A percentile compares a stretch with the other conserved stretches of the same genome.
These are phyloP conservation scores for Colletotrichum sp. DNA, from an alignment of 2,329 filamentous ascomycete genomes.

Conservation along the genomic window DNA sequence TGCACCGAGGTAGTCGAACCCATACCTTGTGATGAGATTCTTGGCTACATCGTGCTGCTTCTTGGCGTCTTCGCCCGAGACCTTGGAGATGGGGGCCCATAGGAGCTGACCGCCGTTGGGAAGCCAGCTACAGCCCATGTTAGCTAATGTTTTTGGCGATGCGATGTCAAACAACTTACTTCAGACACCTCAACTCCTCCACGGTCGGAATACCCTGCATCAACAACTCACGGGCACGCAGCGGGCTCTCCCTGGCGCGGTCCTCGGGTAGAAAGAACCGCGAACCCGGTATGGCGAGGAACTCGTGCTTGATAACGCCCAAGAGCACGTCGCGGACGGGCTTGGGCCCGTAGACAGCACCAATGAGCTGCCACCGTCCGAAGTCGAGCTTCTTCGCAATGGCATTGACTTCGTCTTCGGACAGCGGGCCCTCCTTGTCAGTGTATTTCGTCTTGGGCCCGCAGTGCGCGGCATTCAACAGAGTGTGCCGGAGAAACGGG, in stretches of 20 bases:
- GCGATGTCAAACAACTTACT: constrained; percentile 2
- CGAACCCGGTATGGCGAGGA: constrained; percentile 35
- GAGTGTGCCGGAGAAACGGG: constrained; percentile 47
- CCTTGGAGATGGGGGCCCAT: constrained; percentile 41
- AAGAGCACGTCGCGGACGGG: constrained; percentile 35
- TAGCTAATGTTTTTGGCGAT: not conserved
- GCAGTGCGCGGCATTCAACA: constrained; percentile 45
- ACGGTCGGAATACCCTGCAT: constrained; percentile 40
- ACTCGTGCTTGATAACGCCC: constrained; percentile 36
- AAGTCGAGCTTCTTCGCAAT: constrained; percentile 45
- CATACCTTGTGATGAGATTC: constrained; percentile 25
- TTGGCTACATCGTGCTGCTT: constrained; percentile 36
- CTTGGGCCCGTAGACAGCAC: constrained; percentile 41
- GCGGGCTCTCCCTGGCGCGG: constrained; percentile 33
- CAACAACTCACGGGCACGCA: constrained; percentile 26
- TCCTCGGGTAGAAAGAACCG: constrained; percentile 39
- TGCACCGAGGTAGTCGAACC: constrained; percentile 35
- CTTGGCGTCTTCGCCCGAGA: constrained; percentile 37
- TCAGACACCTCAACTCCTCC: constrained; percentile 41
- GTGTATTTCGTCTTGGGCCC: constrained; percentile 32
- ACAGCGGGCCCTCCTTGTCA: constrained; percentile 34
- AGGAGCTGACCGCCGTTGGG: constrained; percentile 42
- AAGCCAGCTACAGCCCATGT: constrained; percentile 28
- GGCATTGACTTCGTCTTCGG: constrained; percentile 41
- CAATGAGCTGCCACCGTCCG: constrained; percentile 53